Conservation (phyloP, 306 rosid species). For the Lithocarpus polystachyus region DNA sequence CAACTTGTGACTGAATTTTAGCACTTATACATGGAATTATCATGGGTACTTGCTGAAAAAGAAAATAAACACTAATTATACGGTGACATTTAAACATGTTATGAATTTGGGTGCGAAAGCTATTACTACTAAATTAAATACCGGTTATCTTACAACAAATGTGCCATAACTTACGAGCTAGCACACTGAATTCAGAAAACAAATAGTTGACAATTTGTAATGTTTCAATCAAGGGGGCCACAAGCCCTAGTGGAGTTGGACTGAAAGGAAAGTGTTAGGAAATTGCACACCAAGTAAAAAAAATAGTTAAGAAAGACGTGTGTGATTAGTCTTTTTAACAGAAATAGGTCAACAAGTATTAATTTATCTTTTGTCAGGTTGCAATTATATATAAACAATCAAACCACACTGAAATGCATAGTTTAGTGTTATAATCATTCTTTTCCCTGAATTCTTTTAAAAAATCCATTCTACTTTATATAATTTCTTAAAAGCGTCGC, state of each 20-base stretch:
- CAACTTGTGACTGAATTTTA: too few relatives aligned
- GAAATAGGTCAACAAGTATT: conserved; percentile 20
- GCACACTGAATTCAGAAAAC: background rate
- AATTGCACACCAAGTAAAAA: conserved; percentile 10
- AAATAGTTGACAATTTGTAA: conserved; percentile 19
- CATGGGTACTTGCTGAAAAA: too few relatives aligned
- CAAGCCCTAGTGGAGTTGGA: conserved; percentile 13
- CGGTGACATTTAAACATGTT: too few relatives aligned
- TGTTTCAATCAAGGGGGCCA: conserved; percentile 3
- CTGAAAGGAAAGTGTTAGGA: conserved; percentile 15
- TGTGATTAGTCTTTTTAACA: background rate
- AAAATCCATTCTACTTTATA: background rate
- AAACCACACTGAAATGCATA: conserved; percentile 5
- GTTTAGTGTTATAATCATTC: background rate
- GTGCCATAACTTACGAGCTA: background rate
- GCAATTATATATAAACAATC: background rate
- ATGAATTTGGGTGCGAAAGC: too few relatives aligned
- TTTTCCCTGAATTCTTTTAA: background rate
- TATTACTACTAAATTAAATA: too few relatives aligned
- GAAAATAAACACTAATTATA: too few relatives aligned
- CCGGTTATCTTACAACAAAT: too few relatives aligned
- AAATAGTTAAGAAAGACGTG: background rate
- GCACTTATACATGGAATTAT: too few relatives aligned
- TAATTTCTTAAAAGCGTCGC: conserved; percentile 22
- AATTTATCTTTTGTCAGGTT: background rate